Base-by-base conservation (phyloP, 352 stramenopile species). In the Phytophthora colocasiae region DNA sequence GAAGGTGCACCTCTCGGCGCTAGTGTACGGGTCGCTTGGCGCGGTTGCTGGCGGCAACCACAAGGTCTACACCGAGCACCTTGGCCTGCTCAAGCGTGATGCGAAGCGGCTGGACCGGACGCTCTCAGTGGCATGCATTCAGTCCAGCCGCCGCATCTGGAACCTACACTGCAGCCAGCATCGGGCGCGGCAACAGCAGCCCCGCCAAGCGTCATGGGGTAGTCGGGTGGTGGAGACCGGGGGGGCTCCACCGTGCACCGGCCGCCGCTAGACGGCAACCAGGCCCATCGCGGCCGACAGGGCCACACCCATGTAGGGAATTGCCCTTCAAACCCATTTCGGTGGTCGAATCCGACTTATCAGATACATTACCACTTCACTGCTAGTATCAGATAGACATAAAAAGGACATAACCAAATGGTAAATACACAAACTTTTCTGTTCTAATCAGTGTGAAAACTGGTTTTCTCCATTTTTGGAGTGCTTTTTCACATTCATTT, bases 1-100 rank as follows among this genome's bases (percentile, higher is more conserved):
- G 60, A 62, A 10, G 45, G 34, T 59, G 7, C 39, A 59, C 14
- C 40, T 56, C 22, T 44, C 50, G 2, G 50, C 49, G 9, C 26
- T 67, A n/a, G 50, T 58, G 8, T 67, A 67, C 27, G 49, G 59
- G 2, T 50, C 50, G 6, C 34, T 67, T 9, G 59, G 50, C 1
- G 24, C 59, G 29, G 59, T 67, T 2, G 31, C 22, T 0, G 39
- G 15, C 4, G 3, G 34, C 34, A 40, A 40, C 34, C 6, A 40
- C 34, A 40, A 40, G 34, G 34, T 40, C 17, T 38, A 10, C 34
- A 67, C 59, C 0, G 34, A 54, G n/a, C 43, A 39, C 32, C 48
- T 60, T 2, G 58, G 49, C 2, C 48, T 66, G 6, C 29, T 51
- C 14, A 66, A 60, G 49, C 31, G 34, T 7, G 48, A 44, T 15